Percentiles rank a stretch among this genome's conserved stretches.
Conservation (phyloP, 2,329 filamentous ascomycete species). For the Trichoderma harzianum region DNA sequence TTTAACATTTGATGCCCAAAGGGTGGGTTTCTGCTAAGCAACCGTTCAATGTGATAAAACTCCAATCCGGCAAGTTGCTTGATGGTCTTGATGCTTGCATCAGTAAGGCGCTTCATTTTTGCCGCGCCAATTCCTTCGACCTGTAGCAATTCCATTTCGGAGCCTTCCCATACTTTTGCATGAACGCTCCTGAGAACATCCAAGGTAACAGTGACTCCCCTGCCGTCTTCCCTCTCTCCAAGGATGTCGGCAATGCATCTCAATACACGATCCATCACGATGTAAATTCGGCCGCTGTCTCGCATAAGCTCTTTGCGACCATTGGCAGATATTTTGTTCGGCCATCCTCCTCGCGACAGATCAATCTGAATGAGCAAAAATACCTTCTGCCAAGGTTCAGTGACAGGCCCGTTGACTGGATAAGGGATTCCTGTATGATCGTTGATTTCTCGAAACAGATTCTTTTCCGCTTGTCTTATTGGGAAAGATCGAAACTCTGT, state of each 20-base stretch:
- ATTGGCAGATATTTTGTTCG: slow-evolving; percentile 42
- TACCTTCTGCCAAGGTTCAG: slow-evolving; percentile 66
- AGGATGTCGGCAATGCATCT: slow-evolving; percentile 39
- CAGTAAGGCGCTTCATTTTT: slow-evolving; percentile 69
- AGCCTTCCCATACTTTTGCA: slow-evolving; percentile 77
- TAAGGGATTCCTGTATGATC: slow-evolving; percentile 39
- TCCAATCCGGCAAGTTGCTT: slow-evolving; percentile 66
- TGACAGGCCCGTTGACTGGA: slow-evolving; percentile 41
- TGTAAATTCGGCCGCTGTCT: slow-evolving; percentile 33
- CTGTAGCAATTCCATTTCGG: slow-evolving; percentile 76
- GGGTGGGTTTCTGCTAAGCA: slow-evolving; percentile 76
- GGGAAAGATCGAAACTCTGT: slow-evolving; percentile 38
- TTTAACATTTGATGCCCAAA: slow-evolving; percentile 71
- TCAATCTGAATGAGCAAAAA: slow-evolving; percentile 72
- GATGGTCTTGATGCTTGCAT: slow-evolving; percentile 68
- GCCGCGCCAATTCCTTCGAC: slow-evolving; percentile 74
- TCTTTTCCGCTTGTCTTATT: slow-evolving; percentile 34
- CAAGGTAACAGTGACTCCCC: slow-evolving; percentile 65
- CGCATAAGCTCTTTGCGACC: slow-evolving; percentile 34
- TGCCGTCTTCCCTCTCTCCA: slow-evolving; percentile 53
- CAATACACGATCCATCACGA: slow-evolving; percentile 33
- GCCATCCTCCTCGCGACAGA: slow-evolving; percentile 60
- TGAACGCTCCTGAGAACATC: slow-evolving; percentile 74
- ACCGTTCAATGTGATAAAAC: slow-evolving; percentile 68
- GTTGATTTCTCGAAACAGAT: slow-evolving; percentile 39